Evolutionary conservation across 208 protist species (phyloP).

Genomic region (Novymonas esmeraldas): DNA sequence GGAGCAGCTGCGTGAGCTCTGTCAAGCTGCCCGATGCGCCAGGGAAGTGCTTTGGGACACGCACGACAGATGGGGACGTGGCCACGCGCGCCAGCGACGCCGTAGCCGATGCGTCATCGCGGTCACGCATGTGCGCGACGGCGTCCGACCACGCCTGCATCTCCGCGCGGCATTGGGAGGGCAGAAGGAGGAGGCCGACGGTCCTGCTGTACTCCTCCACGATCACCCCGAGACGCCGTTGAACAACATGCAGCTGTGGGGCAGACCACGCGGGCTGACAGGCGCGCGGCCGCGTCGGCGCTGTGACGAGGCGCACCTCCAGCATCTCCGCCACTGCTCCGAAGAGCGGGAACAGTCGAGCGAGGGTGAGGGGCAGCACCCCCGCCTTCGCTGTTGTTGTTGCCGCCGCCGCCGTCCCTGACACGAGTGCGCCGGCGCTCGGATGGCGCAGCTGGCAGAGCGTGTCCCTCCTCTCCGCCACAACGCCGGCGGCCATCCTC

Average conservation of each 20-base stretch:
- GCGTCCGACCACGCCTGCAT: slow-evolving; percentile 13
- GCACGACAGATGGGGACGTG: slow-evolving; percentile 17
- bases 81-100: background rate
- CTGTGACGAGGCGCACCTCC: slow-evolving; percentile 8
- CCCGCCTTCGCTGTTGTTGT: background rate
- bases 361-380: slow-evolving; percentile 30
- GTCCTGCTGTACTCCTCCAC: slow-evolving; percentile 32
- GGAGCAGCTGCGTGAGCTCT: slow-evolving; percentile 25
- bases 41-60: slow-evolving; percentile 40
- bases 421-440: background rate
- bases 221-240: slow-evolving; percentile 29
- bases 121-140: background rate
- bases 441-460: slow-evolving; percentile 4
- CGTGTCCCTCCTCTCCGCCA: slow-evolving; percentile 5
- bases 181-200: slow-evolving; percentile 35
- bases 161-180: background rate
- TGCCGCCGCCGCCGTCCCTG: background rate
- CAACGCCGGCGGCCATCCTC: slow-evolving; percentile 10
- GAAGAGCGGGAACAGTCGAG: slow-evolving; percentile 49
- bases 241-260: slow-evolving; percentile 11
- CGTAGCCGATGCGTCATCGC: background rate
- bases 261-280: slow-evolving; percentile 3
- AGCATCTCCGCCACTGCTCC: slow-evolving; percentile 41
- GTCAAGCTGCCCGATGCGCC: slow-evolving; percentile 27
- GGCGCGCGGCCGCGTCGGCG: slow-evolving; percentile 1